phyloP scores from a whole-genome alignment of 2,329 filamentous ascomycete species.

The Colletotrichum chlorophyti region DNA sequence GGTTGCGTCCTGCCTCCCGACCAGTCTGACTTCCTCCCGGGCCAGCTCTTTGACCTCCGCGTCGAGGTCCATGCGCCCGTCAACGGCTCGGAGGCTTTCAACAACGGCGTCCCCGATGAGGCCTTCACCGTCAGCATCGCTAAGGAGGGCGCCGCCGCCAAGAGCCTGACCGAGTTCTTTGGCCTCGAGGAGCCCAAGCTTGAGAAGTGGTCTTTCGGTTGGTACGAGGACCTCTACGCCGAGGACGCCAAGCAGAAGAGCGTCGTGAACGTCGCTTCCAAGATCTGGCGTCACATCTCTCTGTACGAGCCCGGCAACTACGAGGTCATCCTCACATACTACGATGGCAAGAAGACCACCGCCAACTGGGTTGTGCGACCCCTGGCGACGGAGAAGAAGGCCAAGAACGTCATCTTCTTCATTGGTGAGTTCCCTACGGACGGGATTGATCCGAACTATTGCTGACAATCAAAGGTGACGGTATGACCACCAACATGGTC shows the following conservation, averaged over 20 bases:
- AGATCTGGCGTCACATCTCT: constrained; percentile 77
- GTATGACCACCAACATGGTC: constrained; percentile 78
- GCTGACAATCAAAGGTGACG: constrained; percentile 46
- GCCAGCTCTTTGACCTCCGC: constrained; percentile 84
- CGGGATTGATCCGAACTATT: neutral
- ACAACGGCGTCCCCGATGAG: constrained; percentile 72
- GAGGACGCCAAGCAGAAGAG: constrained; percentile 72
- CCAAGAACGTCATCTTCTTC: constrained; percentile 87
- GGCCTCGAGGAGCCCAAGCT: constrained; percentile 76
- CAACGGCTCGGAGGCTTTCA: constrained; percentile 82
- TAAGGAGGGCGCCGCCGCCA: constrained; percentile 63
- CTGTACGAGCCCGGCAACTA: constrained; percentile 83
- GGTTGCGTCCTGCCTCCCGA: constrained; percentile 68
- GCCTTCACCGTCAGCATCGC: constrained; percentile 78
- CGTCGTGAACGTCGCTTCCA: constrained; percentile 80
- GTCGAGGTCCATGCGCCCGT: constrained; percentile 82
- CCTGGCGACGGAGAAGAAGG: constrained; percentile 71
- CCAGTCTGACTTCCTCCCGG: constrained; percentile 80
- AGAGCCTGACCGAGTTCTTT: constrained; percentile 72
- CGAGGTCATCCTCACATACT: constrained; percentile 77
- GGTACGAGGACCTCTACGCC: constrained; percentile 85
- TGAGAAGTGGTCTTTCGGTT: constrained; percentile 84
- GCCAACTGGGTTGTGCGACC: constrained; percentile 82
- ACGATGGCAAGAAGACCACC: constrained; percentile 72
- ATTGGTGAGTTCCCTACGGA: constrained; percentile 60